Percentiles rank a stretch among this genome's conserved stretches.
Conservation (phyloP, 108 stramenopile species). For the Nitzschia sp. region DNA sequence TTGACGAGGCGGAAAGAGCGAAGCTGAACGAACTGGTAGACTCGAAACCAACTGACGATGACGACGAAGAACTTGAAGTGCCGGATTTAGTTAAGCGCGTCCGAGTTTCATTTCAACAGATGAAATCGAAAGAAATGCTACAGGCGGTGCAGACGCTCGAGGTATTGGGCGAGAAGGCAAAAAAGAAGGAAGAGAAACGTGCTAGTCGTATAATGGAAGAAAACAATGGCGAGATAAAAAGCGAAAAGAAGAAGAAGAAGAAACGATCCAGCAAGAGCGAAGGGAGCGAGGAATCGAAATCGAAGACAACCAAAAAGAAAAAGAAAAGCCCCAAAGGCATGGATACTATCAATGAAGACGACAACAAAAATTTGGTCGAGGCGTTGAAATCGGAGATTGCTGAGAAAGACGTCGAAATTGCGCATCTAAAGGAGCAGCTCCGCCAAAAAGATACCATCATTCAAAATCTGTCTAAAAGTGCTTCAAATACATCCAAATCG, state of each 20-base stretch:
- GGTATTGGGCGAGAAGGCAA: neutral
- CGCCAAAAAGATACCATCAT: constrained; percentile 8
- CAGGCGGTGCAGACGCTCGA: neutral
- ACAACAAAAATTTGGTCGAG: neutral
- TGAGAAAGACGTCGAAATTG: constrained; percentile 2
- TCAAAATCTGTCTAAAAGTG: neutral
- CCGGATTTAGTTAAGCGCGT: neutral
- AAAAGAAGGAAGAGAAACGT: neutral
- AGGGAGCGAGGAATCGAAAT: neutral
- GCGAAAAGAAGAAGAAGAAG: neutral
- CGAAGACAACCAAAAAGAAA: neutral
- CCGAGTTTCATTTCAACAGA: neutral
- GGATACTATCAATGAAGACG: neutral
- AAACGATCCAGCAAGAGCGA: neutral
- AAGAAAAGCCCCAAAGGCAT: neutral
- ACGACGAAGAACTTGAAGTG: neutral
- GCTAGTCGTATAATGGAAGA: neutral
- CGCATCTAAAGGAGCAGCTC: neutral
- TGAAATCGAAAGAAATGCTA: neutral
- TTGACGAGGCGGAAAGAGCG: neutral
- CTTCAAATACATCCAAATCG: neutral
- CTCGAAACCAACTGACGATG: neutral
- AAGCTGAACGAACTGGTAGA: neutral
- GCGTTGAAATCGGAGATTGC: no score
- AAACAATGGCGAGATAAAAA: neutral